Percentiles rank a stretch among this genome's conserved stretches.
These are phyloP conservation scores for Thelonectria blattea DNA, from an alignment of 2,329 filamentous ascomycete genomes.

Conservation along the genomic window DNA sequence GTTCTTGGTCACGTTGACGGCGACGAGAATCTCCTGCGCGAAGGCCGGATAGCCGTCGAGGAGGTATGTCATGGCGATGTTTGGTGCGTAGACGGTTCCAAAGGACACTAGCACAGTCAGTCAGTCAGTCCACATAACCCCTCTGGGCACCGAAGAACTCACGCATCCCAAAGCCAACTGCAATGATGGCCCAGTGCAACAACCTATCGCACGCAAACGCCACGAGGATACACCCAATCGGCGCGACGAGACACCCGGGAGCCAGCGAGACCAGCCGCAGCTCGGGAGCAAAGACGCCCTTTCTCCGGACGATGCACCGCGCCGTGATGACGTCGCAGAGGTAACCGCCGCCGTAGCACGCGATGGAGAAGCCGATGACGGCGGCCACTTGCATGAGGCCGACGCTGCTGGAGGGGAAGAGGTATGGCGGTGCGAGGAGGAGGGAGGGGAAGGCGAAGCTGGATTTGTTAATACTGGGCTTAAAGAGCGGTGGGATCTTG, in stretches of 20 bases:
- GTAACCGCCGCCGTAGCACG: constrained; percentile 8
- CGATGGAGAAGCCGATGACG: constrained; percentile 1
- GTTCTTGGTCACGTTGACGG: constrained; percentile 7
- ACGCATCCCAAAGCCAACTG: constrained; percentile 11
- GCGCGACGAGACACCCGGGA: not conserved
- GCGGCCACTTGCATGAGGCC: constrained; percentile 9
- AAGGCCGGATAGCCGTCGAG: constrained; percentile 4
- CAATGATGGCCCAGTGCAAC: not conserved
- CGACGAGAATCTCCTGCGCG: constrained; percentile 7
- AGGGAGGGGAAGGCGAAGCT: constrained; percentile 5
- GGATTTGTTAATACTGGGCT: not conserved
- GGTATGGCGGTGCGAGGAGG: not conserved
- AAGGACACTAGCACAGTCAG: not conserved
- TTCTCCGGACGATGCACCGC: constrained; percentile 1
- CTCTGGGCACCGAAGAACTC: not conserved
- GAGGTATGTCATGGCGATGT: constrained; percentile 10
- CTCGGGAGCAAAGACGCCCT: constrained; percentile 2
- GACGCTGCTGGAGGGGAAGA: constrained; percentile 3
- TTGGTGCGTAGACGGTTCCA: constrained; percentile 7
- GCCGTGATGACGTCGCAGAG: constrained; percentile 7
- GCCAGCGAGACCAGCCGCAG: not conserved
- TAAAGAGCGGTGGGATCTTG: too few relatives aligned
- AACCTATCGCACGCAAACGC: constrained; percentile 6
- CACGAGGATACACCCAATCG: constrained; percentile 1
- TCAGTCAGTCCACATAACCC: not conserved